phyloP scores from a whole-genome alignment of 257 asterid genomes.

The Rehmannia glutinosa region DNA sequence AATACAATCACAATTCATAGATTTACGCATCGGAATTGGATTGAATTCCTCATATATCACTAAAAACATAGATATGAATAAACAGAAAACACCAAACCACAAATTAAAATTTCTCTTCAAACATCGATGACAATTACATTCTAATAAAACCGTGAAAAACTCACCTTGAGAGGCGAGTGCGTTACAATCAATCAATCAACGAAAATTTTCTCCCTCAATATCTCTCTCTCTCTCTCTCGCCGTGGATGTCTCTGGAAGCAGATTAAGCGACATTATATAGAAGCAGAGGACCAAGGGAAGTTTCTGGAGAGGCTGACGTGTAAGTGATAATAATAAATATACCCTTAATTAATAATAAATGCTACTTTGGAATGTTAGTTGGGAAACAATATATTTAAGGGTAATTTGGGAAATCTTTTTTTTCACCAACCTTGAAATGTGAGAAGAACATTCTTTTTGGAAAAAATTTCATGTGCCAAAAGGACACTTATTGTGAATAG shows the following conservation, averaged over 20 bases:
- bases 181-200: neutral
- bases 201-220: neutral
- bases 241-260: conserved; percentile 20
- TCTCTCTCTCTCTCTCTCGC: neutral
- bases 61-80: too few relatives aligned
- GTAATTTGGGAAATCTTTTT: too few relatives aligned
- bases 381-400: too few relatives aligned
- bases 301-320: conserved; percentile 38
- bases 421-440: too few relatives aligned
- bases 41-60: neutral
- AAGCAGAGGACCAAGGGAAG: conserved; percentile 22
- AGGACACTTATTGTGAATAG: too few relatives aligned
- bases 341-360: too few relatives aligned
- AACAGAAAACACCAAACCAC: neutral
- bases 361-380: too few relatives aligned
- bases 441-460: too few relatives aligned
- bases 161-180: conserved; percentile 12
- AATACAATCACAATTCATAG: neutral
- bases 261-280: neutral
- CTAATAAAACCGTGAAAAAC: neutral
- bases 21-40: neutral
- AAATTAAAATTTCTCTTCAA: neutral
- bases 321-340: too few relatives aligned
- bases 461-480: too few relatives aligned
- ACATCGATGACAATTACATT: neutral